Conservation (phyloP, 108 stramenopile genomes). For the Asterionellopsis glacialis region DNA sequence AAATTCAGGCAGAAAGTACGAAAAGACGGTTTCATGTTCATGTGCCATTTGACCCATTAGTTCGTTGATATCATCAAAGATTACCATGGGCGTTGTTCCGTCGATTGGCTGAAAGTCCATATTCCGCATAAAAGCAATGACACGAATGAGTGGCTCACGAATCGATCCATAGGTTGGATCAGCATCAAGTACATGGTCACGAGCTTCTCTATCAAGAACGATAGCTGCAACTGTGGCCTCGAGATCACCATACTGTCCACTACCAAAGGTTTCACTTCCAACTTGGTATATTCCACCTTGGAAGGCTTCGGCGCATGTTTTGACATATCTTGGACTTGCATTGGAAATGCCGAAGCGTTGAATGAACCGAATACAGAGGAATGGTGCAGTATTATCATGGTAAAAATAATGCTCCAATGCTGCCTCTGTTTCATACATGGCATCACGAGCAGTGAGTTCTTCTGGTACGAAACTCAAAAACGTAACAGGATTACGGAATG, state of each 20-base stretch:
- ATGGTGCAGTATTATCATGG: conserved; percentile 49
- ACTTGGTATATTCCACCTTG: conserved; percentile 29
- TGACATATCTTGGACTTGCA: conserved; percentile 39
- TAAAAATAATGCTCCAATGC: conserved; percentile 46
- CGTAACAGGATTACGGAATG: conserved; percentile 29
- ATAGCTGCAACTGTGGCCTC: conserved; percentile 50
- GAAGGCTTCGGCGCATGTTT: conserved; percentile 49
- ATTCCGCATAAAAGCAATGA: conserved; percentile 42
- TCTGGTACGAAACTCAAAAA: conserved; percentile 19
- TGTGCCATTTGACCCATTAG: conserved; percentile 38
- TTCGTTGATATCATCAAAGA: conserved; percentile 22
- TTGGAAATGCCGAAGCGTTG: conserved; percentile 46
- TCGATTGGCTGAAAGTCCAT: conserved; percentile 29
- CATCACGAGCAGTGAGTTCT: conserved; percentile 30
- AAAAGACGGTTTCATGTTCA: conserved; percentile 49
- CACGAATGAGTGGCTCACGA: conserved; percentile 52
- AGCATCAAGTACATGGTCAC: conserved; percentile 23
- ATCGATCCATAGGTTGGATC: conserved; percentile 52
- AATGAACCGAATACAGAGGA: conserved; percentile 37
- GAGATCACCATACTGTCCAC: conserved; percentile 49
- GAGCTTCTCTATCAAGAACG: conserved; percentile 55
- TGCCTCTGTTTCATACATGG: conserved; percentile 43
- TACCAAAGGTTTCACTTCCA: conserved; percentile 25
- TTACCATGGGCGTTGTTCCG: background rate
- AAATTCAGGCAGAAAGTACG: conserved; percentile 57